These are phyloP conservation scores for Flammula alnicola DNA, from an alignment of 1,284 basidiomycete genomes.

Conservation along the genomic window DNA sequence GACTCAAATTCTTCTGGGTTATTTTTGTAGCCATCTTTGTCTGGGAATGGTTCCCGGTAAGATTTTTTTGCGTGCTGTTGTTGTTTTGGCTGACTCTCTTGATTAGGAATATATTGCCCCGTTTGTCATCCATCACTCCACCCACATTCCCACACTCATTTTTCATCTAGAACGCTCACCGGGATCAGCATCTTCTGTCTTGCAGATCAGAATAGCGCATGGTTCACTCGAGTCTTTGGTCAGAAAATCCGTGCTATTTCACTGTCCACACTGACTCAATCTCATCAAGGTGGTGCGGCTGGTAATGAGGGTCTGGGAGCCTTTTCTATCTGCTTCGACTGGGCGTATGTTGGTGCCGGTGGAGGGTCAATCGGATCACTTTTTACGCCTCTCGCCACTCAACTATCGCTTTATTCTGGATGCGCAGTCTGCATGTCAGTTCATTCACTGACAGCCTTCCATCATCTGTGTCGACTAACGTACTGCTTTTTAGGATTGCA, in stretches of 20 bases:
- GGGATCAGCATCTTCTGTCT: slow-evolving; percentile 65
- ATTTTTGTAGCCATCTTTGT: slow-evolving; percentile 54
- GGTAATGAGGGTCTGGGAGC: slow-evolving; percentile 55
- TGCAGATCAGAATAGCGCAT: slow-evolving; percentile 53
- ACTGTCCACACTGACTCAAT: slow-evolving; percentile 3
- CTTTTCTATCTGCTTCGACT: slow-evolving; percentile 58
- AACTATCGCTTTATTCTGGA: slow-evolving; percentile 43
- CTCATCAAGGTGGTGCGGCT: slow-evolving; percentile 41
- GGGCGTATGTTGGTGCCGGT: slow-evolving; percentile 56
- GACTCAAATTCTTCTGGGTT: slow-evolving; percentile 61
- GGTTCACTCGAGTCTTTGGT: slow-evolving; percentile 63
- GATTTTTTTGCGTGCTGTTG: not conserved
- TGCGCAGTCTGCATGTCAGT: slow-evolving; percentile 46
- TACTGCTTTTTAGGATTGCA: slow-evolving; percentile 32
- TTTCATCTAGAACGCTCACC: slow-evolving; percentile 44
- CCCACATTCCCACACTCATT: not conserved
- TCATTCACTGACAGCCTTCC: not conserved
- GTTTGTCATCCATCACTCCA: slow-evolving; percentile 16
- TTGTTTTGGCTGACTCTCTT: not conserved
- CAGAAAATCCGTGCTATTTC: slow-evolving; percentile 4
- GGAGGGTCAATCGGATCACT: slow-evolving; percentile 48
- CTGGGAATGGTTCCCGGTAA: slow-evolving; percentile 50
- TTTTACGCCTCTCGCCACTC: slow-evolving; percentile 49
- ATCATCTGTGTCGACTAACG: not conserved
- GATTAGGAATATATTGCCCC: slow-evolving; percentile 38